Evolutionary conservation across 192 early-diverging fungal genomes (phyloP).

Genomic region (Dimargaris xerosporica): DNA sequence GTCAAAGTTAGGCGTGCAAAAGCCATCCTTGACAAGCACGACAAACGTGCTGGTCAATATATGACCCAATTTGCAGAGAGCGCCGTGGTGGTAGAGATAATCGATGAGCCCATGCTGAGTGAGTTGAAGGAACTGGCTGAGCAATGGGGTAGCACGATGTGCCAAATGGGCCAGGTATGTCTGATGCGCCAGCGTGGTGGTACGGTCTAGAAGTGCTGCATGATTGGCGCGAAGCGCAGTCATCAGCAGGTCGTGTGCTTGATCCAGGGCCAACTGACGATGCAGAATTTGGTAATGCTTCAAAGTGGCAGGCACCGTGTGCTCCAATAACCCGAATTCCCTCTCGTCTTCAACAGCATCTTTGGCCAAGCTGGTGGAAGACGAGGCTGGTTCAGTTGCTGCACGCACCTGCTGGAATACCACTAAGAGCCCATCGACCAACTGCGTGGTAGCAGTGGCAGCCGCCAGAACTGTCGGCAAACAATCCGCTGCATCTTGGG

Average conservation of each 20-base stretch:
- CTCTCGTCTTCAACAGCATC: background rate
- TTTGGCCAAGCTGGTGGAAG: too few species aligned
- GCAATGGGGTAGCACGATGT: background rate
- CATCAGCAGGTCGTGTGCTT: background rate
- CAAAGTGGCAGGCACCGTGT: background rate
- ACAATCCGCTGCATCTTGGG: background rate
- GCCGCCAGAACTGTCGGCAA: background rate
- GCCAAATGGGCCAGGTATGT: background rate
- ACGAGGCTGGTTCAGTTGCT: background rate
- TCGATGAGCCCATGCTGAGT: conserved; percentile 35
- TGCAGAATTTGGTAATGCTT: background rate
- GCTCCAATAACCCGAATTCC: background rate
- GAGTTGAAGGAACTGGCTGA: background rate
- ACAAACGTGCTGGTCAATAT: conserved; percentile 54
- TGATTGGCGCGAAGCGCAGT: background rate
- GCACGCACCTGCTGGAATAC: conserved; percentile 6
- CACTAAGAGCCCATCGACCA: conserved; percentile 1
- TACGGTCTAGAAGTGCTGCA: background rate
- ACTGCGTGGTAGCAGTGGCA: conserved; percentile 15
- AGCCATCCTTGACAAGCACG: conserved; percentile 65
- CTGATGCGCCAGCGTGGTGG: background rate
- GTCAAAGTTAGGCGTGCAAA: conserved; percentile 65
- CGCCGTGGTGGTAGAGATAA: conserved; percentile 44
- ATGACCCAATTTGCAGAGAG: conserved; percentile 54
- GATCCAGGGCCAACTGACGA: background rate